A percentile compares a stretch with the other conserved stretches of the same genome.
Conservation (phyloP, 2,329 filamentous ascomycete species). For the Peltaster fructicola region DNA sequence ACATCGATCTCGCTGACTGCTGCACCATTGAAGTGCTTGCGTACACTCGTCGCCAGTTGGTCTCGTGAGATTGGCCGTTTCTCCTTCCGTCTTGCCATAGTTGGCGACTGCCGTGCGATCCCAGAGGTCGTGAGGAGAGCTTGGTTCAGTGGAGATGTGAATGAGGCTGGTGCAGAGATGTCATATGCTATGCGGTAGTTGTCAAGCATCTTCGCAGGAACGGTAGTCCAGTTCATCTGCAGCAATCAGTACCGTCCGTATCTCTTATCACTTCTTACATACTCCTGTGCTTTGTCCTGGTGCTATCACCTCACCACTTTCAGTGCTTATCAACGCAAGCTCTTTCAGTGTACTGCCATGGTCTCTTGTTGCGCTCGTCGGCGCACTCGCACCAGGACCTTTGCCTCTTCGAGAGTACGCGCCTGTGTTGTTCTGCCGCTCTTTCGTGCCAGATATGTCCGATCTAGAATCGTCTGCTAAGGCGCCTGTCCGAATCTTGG, state of each 20-base stretch:
- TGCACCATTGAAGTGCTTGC: slow-evolving; percentile 69
- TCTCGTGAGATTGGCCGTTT: slow-evolving; percentile 53
- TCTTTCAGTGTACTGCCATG: slow-evolving; percentile 13
- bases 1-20: slow-evolving; percentile 69
- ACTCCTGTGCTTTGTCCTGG: slow-evolving; percentile 8
- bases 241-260: slow-evolving; percentile 4
- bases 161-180: slow-evolving; percentile 53
- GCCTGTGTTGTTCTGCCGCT: slow-evolving; percentile 23
- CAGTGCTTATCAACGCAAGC: slow-evolving; percentile 10
- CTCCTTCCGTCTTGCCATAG: slow-evolving; percentile 50
- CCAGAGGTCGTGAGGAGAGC: slow-evolving; percentile 30
- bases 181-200: slow-evolving; percentile 58
- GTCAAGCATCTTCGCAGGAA: slow-evolving; percentile 51
- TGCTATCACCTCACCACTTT: slow-evolving; percentile 6
- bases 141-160: slow-evolving; percentile 34
- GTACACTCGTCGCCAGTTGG: slow-evolving; percentile 51
- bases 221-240: slow-evolving; percentile 47
- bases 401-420: slow-evolving; percentile 22
- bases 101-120: slow-evolving; percentile 56
- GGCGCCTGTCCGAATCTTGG: slow-evolving; percentile 15
- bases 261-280: slow-evolving; percentile 4
- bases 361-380: slow-evolving; percentile 5
- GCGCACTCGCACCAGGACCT: slow-evolving; percentile 9
- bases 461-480: slow-evolving; percentile 22
- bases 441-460: slow-evolving; percentile 21